Base-by-base conservation (phyloP, 1,139 yeast species). In the Saccharomyces hybrid region DNA sequence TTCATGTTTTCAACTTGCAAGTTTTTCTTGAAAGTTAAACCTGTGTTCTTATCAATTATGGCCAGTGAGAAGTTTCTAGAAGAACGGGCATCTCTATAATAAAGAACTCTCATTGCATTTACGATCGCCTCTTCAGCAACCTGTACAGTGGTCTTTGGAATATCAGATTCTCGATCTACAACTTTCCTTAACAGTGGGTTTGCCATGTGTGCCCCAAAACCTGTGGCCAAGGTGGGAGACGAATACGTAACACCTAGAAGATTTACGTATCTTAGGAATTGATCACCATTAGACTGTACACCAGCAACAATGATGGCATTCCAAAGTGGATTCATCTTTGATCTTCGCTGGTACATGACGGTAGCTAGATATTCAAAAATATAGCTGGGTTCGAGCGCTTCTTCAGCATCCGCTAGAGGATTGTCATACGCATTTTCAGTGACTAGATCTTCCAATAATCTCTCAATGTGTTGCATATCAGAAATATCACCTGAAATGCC, bases 291-390 rank as follows among this genome's bases (percentile, higher is more conserved):
- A 11, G 48, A 84, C 68, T 85, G 86, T 64, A 86, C 79, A 4
- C 98, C 99, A 8, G 91, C 97, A 52, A 93, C 97, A 56, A 95
- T 77, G 46, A 88, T 76, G 0, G 98, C 88, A 72, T 93, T 95
- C 99, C 99, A 95, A 60, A 90, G 78, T 26, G 99, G 99, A 70
- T 95, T 82, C 93, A 95, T 84, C 72, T 91, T 89, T 52, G 88
- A 80, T 73, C 99, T 83, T 73, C 98, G 83, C 63, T 81, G 78
- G 74, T 95, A 95, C 78, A 91, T 78, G 49, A 91, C 86, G 59
- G 87, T 82, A 50, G 95, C 83, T 62, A 95, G 77, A 70, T 90
- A 93, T 69, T 88, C 95, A 71, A 88, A 95, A 48, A 95, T 84
- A 66, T 90, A 88, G 32, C 90, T 83, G 9, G 98, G 96, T 61